Evolutionary conservation across 1,284 basidiomycete genomes (phyloP).

Genomic region (Sporisorium reilianum): DNA sequence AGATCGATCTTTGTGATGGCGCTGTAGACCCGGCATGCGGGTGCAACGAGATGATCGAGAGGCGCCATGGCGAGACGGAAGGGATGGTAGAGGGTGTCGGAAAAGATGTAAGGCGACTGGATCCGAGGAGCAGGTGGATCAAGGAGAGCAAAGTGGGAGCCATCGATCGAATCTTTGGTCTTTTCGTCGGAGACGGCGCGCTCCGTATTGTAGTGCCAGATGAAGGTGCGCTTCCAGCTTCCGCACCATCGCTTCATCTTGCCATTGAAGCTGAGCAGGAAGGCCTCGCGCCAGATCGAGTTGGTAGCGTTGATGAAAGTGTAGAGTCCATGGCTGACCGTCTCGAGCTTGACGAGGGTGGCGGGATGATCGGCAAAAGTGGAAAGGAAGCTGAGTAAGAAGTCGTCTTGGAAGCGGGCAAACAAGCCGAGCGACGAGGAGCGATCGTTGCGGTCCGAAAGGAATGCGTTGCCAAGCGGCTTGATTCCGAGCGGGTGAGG

Average conservation of each 20-base stretch:
- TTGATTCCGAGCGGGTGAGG: slow-evolving; percentile 63
- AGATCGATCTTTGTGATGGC: slow-evolving; percentile 52
- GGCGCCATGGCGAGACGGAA: slow-evolving; percentile 56
- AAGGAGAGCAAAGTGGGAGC: slow-evolving; percentile 29
- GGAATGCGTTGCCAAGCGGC: slow-evolving; percentile 61
- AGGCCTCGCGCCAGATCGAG: slow-evolving; percentile 57
- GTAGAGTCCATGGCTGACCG: slow-evolving; percentile 48
- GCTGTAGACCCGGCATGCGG: slow-evolving; percentile 37
- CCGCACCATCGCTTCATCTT: slow-evolving; percentile 57
- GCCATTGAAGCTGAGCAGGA: slow-evolving; percentile 45
- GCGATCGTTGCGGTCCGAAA: slow-evolving; percentile 51
- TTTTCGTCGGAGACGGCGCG: slow-evolving; percentile 27
- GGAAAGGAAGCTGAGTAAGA: slow-evolving; percentile 53
- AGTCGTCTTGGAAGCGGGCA: slow-evolving; percentile 54
- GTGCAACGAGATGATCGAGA: slow-evolving; percentile 45
- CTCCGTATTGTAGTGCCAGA: slow-evolving; percentile 37
- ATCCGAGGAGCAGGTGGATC: slow-evolving; percentile 29
- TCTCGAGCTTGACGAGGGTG: slow-evolving; percentile 43
- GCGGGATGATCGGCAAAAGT: slow-evolving; percentile 32
- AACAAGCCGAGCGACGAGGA: slow-evolving; percentile 50
- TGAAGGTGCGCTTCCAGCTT: slow-evolving; percentile 62
- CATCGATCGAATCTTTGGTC: slow-evolving; percentile 28
- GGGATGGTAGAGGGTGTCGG: slow-evolving; percentile 61
- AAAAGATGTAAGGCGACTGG: slow-evolving; percentile 55
- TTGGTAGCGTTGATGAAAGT: slow-evolving; percentile 57